Conservation (phyloP, 768 basidiomycete genomes). For the Termitomyces sp. region DNA sequence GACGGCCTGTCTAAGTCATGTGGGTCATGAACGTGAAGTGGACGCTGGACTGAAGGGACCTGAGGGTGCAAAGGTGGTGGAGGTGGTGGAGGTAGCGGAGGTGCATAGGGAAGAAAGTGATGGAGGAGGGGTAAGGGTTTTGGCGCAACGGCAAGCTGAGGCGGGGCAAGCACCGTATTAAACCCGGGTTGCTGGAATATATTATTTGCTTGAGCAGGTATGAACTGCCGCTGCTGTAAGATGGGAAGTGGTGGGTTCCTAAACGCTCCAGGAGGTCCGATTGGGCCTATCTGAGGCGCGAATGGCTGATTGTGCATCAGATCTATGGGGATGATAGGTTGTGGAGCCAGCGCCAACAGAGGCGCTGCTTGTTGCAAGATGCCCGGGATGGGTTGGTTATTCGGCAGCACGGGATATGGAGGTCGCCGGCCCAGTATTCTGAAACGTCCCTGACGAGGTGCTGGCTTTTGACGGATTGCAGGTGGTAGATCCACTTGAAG, state of each 20-base stretch:
- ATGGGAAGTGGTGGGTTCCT: not conserved
- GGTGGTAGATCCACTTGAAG: conserved; percentile 51
- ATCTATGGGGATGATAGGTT: not conserved
- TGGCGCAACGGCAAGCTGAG: not conserved
- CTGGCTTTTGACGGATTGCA: conserved; percentile 15
- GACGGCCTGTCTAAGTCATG: not conserved
- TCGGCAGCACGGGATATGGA: not conserved
- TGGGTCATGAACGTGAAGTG: too few relatives aligned
- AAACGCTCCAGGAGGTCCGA: not conserved
- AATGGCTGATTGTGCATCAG: not conserved
- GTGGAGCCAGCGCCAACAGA: not conserved
- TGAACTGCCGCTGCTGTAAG: not conserved
- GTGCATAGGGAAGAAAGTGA: not conserved
- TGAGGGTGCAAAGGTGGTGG: not conserved
- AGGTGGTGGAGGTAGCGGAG: not conserved
- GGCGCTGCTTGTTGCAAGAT: conserved; percentile 1
- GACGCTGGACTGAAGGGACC: not conserved
- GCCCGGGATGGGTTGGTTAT: not conserved
- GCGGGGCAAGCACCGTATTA: not conserved
- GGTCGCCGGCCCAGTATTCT: not conserved
- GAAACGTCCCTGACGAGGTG: not conserved
- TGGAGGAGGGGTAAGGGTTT: not conserved
- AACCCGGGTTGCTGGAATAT: not conserved
- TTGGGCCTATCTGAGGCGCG: not conserved
- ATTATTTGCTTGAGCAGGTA: not conserved